phyloP scores from a whole-genome alignment of 371 early-diverging fungal genomes.

The Batkoa obscura region DNA sequence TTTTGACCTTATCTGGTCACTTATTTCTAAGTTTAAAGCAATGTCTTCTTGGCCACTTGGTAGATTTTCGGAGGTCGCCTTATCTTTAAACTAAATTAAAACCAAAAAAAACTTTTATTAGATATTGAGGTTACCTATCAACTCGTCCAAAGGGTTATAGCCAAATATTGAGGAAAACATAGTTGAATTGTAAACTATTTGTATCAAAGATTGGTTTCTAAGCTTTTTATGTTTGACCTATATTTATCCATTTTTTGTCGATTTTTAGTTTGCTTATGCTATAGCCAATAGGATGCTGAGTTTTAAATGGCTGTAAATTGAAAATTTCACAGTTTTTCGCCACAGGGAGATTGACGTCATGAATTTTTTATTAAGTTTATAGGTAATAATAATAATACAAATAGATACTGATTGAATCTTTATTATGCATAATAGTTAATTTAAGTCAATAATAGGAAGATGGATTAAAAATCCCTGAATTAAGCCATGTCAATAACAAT shows the following conservation, averaged over 20 bases:
- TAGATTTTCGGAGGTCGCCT: conserved; percentile 76
- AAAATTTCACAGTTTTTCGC: too few species aligned
- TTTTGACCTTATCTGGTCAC: conserved; percentile 79
- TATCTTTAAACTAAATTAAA: conserved; percentile 20
- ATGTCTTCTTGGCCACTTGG: conserved; percentile 72
- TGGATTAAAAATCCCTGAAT: not conserved
- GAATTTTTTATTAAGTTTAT: too few species aligned
- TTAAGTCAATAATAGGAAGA: too few species aligned
- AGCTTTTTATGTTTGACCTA: not conserved
- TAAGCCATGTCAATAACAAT: conserved; percentile 4
- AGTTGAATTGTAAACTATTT: not conserved
- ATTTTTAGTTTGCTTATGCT: too few species aligned
- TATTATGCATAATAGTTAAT: too few species aligned
- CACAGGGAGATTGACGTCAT: too few species aligned
- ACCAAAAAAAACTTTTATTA: not conserved
- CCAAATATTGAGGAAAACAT: conserved; percentile 12
- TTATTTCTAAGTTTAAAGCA: conserved; percentile 60
- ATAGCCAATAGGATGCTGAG: too few species aligned
- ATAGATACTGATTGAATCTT: too few species aligned
- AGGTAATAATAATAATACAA: too few species aligned
- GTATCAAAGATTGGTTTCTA: not conserved
- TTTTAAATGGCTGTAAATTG: too few species aligned
- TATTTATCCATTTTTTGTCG: too few species aligned
- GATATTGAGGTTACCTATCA: conserved; percentile 20
- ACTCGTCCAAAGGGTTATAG: conserved; percentile 23